phyloP scores from a whole-genome alignment of 805 yeast species.

The Vanderwaltozyma yarrowii region DNA sequence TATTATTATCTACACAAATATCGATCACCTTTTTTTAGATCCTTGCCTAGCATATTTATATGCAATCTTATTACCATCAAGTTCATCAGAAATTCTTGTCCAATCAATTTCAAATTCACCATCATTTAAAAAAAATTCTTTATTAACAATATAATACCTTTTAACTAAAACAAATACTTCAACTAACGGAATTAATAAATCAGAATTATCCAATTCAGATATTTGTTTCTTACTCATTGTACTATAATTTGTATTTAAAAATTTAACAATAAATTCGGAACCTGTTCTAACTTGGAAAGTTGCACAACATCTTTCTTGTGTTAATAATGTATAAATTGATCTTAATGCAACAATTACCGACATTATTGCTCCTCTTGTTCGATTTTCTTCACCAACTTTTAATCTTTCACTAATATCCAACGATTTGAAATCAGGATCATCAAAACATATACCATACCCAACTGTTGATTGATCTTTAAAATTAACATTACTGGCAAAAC shows the following conservation, averaged over 20 bases:
- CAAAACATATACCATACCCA: conserved; percentile 60
- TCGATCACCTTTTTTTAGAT: conserved; percentile 30
- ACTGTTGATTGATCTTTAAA: too few relatives aligned
- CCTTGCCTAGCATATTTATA: conserved; percentile 66
- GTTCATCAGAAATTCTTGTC: conserved; percentile 65
- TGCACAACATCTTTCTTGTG: conserved; percentile 8
- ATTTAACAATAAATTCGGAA: conserved; percentile 52
- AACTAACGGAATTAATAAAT: conserved; percentile 29
- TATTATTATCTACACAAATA: too few relatives aligned
- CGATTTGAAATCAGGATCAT: conserved; percentile 31
- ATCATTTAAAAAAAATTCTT: conserved; percentile 22
- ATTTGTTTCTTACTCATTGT: conserved; percentile 41
- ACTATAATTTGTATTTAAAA: conserved; percentile 45
- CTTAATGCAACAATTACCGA: conserved; percentile 54
- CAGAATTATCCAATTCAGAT: conserved; percentile 17
- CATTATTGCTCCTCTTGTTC: conserved; percentile 68
- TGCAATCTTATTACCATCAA: conserved; percentile 64
- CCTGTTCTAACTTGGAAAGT: conserved; percentile 50
- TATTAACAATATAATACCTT: conserved; percentile 24
- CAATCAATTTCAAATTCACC: conserved; percentile 40
- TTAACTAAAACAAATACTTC: conserved; percentile 34
- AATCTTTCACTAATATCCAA: conserved; percentile 45
- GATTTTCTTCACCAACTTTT: conserved; percentile 45
- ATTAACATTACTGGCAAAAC: conserved; percentile 41
- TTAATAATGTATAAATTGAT: conserved; percentile 27